phyloP scores from a whole-genome alignment of 2,329 filamentous ascomycete species.

The Pyrenochaeta sp. region DNA sequence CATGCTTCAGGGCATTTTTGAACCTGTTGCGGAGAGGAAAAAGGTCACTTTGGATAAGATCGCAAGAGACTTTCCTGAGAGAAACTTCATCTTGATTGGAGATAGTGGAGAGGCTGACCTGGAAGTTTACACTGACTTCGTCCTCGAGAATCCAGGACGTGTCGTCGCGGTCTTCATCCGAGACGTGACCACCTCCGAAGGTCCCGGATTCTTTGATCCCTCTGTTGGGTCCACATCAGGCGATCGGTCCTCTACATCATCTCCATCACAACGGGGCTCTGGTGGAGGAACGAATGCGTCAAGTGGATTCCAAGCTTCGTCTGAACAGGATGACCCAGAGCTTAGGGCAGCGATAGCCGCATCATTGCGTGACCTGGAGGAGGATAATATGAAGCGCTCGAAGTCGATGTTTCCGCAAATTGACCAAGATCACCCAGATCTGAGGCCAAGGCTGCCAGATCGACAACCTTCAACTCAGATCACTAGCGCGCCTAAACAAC shows the following conservation, averaged over 20 bases:
- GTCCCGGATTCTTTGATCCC: constrained; percentile 79
- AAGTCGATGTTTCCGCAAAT: constrained; percentile 43
- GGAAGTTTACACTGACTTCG: constrained; percentile 96
- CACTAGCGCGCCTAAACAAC: constrained; percentile 31
- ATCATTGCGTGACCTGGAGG: constrained; percentile 57
- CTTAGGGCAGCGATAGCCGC: constrained; percentile 58
- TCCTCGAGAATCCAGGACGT: constrained; percentile 79
- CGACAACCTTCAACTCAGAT: constrained; percentile 30
- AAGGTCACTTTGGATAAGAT: constrained; percentile 86
- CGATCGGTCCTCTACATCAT: constrained; percentile 36
- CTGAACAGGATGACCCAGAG: constrained; percentile 58
- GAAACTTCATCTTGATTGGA: constrained; percentile 89
- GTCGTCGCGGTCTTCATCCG: constrained; percentile 91
- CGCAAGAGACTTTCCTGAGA: constrained; percentile 85
- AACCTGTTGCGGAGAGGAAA: constrained; percentile 95
- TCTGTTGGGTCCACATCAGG: constrained; percentile 53
- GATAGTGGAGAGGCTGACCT: constrained; percentile 97
- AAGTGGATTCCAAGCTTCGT: constrained; percentile 23
- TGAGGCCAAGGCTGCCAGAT: constrained; percentile 48
- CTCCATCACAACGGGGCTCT: constrained; percentile 26
- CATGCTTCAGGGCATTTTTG: constrained; percentile 97
- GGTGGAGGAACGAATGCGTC: constrained; percentile 15
- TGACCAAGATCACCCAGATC: constrained; percentile 45
- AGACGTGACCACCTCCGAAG: constrained; percentile 85
- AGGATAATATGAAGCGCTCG: constrained; percentile 48